A percentile compares a stretch with the other conserved stretches of the same genome.
These are phyloP conservation scores for Collybia nuda DNA, from an alignment of 768 basidiomycete species.

Conservation along the genomic window DNA sequence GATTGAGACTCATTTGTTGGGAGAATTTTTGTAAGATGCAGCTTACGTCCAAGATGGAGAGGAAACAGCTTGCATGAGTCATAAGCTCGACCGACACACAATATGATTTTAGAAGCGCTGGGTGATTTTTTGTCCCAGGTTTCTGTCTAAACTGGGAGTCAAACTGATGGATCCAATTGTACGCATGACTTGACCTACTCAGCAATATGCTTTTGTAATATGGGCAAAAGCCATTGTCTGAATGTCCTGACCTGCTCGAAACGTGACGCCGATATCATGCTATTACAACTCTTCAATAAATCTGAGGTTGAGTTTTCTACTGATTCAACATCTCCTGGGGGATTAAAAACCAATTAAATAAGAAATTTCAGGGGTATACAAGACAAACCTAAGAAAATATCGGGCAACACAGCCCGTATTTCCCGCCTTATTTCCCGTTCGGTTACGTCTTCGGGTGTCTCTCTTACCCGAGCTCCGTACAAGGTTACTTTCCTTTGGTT, in stretches of 20 bases:
- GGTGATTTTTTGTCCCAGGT: conserved; percentile 26
- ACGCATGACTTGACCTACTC: conserved; percentile 35
- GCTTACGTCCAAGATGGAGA: conserved; percentile 68
- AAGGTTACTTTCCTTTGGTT: conserved; percentile 71
- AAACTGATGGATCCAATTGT: neutral
- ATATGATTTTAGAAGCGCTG: conserved; percentile 50
- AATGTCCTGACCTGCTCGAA: conserved; percentile 76
- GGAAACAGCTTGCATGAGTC: conserved; percentile 61
- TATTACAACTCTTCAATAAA: conserved; percentile 43
- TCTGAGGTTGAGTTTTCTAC: conserved; percentile 32
- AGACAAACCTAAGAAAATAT: conserved; percentile 60
- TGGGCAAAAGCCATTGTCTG: conserved; percentile 73
- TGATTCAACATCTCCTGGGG: conserved; percentile 28
- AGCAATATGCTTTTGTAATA: conserved; percentile 52
- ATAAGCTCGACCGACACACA: conserved; percentile 59
- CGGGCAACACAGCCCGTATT: conserved; percentile 61
- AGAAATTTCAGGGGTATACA: neutral
- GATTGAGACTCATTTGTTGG: conserved; percentile 2
- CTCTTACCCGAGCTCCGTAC: conserved; percentile 66
- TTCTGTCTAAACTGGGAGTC: conserved; percentile 10
- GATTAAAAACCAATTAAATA: neutral
- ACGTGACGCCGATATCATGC: conserved; percentile 54
- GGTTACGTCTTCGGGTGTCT: conserved; percentile 67
- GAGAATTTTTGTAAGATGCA: neutral
- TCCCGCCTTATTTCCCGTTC: conserved; percentile 74